Percentiles rank a stretch among this genome's conserved stretches.
Conservation (phyloP, 2,329 filamentous ascomycete species). For the Fusarium vanettenii region DNA sequence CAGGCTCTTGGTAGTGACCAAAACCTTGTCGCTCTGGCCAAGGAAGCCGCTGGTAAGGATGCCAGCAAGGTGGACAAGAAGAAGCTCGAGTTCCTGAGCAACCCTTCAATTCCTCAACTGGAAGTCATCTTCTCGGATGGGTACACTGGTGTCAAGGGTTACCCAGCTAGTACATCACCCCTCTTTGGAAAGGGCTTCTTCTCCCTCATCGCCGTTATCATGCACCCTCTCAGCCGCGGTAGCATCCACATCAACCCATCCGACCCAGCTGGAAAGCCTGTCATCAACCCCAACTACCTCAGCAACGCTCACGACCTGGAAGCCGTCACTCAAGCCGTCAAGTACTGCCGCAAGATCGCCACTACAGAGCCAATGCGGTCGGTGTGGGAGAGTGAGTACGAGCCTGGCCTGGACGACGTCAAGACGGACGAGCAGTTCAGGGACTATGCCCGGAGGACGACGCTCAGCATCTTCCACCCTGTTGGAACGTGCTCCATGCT, state of each 20-base stretch:
- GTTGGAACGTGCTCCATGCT: slow-evolving; percentile 61
- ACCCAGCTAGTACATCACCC: slow-evolving; percentile 39
- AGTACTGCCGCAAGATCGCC: slow-evolving; percentile 48
- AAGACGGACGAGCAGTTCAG: slow-evolving; percentile 31
- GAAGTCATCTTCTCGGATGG: slow-evolving; percentile 47
- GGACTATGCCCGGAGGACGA: slow-evolving; percentile 28
- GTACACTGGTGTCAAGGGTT: slow-evolving; percentile 45
- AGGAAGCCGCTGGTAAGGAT: slow-evolving; percentile 42
- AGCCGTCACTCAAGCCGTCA: slow-evolving; percentile 47
- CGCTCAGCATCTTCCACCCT: slow-evolving; percentile 50
- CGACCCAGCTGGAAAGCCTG: slow-evolving; percentile 29
- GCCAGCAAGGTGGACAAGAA: slow-evolving; percentile 49
- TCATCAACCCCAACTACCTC: slow-evolving; percentile 41
- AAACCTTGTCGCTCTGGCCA: slow-evolving; percentile 19
- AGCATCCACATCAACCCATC: slow-evolving; percentile 37
- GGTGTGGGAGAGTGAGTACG: slow-evolving; percentile 49
- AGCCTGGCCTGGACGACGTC: slow-evolving; percentile 39
- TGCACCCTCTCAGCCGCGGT: slow-evolving; percentile 65
- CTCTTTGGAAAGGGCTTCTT: slow-evolving; percentile 47
- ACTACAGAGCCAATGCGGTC: slow-evolving; percentile 46
- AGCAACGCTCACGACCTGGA: slow-evolving; percentile 45
- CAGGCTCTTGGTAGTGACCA: slow-evolving; percentile 28
- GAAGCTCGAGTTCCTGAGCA: slow-evolving; percentile 53
- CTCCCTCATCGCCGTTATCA: slow-evolving; percentile 67
- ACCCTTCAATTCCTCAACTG: slow-evolving; percentile 40